These are phyloP conservation scores for Grifola frondosa DNA, from an alignment of 1,284 basidiomycete genomes.

Conservation along the genomic window DNA sequence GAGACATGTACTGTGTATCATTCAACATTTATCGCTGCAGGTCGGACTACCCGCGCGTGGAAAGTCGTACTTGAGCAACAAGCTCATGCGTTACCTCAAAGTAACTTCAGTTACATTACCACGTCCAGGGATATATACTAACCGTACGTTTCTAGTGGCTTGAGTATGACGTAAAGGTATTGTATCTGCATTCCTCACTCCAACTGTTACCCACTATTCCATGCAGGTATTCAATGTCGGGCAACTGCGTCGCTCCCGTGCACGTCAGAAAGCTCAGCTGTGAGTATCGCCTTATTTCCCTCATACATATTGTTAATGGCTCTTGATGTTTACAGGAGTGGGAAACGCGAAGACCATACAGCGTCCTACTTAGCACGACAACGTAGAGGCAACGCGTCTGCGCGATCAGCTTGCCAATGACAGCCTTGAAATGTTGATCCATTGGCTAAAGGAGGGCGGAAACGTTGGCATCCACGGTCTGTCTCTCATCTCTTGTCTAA, in stretches of 20 bases:
- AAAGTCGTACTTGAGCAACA: conserved; percentile 85
- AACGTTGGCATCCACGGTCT: conserved; percentile 97
- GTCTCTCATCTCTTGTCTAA: conserved; percentile 18
- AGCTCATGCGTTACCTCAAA: conserved; percentile 78
- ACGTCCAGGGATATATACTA: conserved; percentile 4
- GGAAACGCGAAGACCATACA: conserved; percentile 87
- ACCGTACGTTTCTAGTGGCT: conserved; percentile 71
- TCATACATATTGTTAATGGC: background rate
- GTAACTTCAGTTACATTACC: conserved; percentile 36
- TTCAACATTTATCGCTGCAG: conserved; percentile 40
- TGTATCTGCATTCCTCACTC: conserved; percentile 7
- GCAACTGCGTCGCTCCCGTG: conserved; percentile 88
- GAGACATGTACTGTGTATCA: no score
- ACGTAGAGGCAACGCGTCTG: conserved; percentile 73
- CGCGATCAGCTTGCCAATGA: conserved; percentile 89
- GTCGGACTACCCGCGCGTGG: conserved; percentile 82
- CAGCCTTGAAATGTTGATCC: conserved; percentile 92
- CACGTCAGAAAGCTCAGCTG: conserved; percentile 75
- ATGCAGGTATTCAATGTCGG: conserved; percentile 96
- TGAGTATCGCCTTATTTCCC: conserved; percentile 34
- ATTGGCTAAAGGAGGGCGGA: conserved; percentile 92
- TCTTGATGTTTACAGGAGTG: conserved; percentile 48
- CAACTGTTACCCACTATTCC: conserved; percentile 7
- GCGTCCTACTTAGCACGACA: conserved; percentile 90
- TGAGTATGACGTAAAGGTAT: conserved; percentile 94